Evolutionary conservation across 192 early-diverging fungal genomes (phyloP).

Genomic region (Coemansia sp.): DNA sequence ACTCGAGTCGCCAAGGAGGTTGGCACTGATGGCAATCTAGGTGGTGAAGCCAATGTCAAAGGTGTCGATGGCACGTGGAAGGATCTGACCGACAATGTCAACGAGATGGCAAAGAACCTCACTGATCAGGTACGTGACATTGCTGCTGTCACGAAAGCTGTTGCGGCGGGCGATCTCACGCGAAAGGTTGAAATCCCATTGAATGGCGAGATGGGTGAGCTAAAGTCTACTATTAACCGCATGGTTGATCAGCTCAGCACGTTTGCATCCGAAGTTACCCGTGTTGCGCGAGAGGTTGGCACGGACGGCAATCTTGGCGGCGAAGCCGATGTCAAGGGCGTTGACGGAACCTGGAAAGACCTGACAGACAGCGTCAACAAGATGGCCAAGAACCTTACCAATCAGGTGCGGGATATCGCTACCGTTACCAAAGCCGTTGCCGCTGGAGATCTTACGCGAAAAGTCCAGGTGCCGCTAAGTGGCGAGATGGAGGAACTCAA

Average conservation of each 20-base stretch:
- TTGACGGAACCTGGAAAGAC: constrained; percentile 59
- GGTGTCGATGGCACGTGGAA: constrained; percentile 19
- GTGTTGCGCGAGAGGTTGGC: constrained; percentile 59
- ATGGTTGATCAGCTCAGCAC: constrained; percentile 56
- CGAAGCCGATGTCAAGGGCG: constrained; percentile 53
- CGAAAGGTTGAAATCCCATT: constrained; percentile 59
- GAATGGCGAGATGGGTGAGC: constrained; percentile 62
- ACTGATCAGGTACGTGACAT: constrained; percentile 59
- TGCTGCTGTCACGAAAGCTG: constrained; percentile 58
- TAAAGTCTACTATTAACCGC: constrained; percentile 52
- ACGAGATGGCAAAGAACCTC: constrained; percentile 59
- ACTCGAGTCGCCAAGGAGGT: constrained; percentile 70
- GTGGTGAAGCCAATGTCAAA: constrained; percentile 19
- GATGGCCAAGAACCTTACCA: constrained; percentile 64
- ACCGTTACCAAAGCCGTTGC: constrained; percentile 63
- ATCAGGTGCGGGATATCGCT: constrained; percentile 62
- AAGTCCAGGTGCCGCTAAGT: constrained; percentile 58
- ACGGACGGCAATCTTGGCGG: constrained; percentile 60
- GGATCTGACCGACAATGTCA: constrained; percentile 52
- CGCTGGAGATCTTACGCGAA: constrained; percentile 60
- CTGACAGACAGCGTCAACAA: constrained; percentile 63
- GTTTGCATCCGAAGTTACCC: constrained; percentile 56
- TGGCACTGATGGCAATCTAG: constrained; percentile 20
- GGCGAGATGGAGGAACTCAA: constrained; percentile 65
- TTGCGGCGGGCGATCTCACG: constrained; percentile 60